Base-by-base conservation (phyloP, 2,329 filamentous ascomycete species). In the Zalaria sp. region DNA sequence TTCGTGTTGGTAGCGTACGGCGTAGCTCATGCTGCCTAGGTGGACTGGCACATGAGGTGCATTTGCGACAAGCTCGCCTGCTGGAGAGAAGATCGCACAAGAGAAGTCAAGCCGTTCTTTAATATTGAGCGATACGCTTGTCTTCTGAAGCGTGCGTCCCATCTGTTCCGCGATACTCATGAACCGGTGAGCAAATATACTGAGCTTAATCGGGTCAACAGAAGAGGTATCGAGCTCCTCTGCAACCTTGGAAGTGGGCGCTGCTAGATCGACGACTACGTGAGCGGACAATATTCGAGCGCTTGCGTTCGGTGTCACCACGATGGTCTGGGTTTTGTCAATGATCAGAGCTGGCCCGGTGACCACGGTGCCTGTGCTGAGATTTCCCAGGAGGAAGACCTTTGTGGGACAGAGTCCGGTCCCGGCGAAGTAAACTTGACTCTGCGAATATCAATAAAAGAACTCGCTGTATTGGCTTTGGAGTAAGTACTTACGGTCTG, bases 161-260 rank as follows among this genome's bases (percentile, higher is more conserved):
- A 75, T 75, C 46, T 75, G 72, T 45, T 75, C 72, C 0, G 72
- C 72, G 18, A 75, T 73, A 3, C 68, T 67, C 72, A 75, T 75
- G 58, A 75, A 75, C 0, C 72, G 61, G 48, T 75, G 69, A 0
- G 67, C 68, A 42, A 74, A 74, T 35, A 75, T 68, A 7, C 66
- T 72, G 2, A 75, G 62, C 28, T 68, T 60, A 34, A 75, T 72
- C 0, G 71, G 71, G 44, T 71, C 66, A 27, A 70, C 57, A 27
- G 26, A 35, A 37, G 2, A 43, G 37, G 2, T 37, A 34, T 37
- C 43, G 25, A 31, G 41, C 10, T 29, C 37, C 31, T 38, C 8
- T 6, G 9, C 26, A 11, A 40, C 27, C 36, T 8, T 18, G 18
- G 18, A 2, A 2, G 34, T 37, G 11, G 39, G 31, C 2, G 41